Base-by-base conservation (phyloP, 1,139 yeast species). In the Candida sojae region DNA sequence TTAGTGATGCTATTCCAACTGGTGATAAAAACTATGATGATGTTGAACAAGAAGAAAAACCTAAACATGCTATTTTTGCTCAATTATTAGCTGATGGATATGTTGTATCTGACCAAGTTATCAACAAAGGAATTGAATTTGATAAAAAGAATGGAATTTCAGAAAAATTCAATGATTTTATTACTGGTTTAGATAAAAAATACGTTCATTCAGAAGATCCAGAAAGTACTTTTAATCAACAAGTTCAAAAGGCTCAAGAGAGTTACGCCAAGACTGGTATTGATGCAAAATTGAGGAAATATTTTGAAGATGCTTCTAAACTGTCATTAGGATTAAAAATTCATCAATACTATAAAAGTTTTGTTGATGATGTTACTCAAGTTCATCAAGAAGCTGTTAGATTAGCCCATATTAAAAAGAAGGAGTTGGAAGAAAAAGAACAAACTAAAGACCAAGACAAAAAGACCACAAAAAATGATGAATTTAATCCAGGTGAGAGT, bases 41-140 rank as follows among this genome's bases (percentile, higher is more conserved):
- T 57, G 79, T 86, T 49, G 70, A 75, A 3, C 96, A 88, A 65
- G 96, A 88, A 60, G 83, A 81, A 55, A 88, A 88, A 68, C 96
- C 96, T 48, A 86, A 86, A 61, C 70, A 84, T 52, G 83, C 90
- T 26, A 83, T 88, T 50, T 72, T 86, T 70, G 93, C 95, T 1
- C 93, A 88, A 66, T 79, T 86, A 57, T 73, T 88, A 54, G 78
- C 91, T 31, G 80, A 82, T 29, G 96, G 96, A 4, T 88, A 87
- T 63, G 77, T 75, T 26, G 64, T 88, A 39, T 77, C 86, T 44
- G 95, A 88, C 63, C 70, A 76, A 50, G 72, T 86, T 42, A 73
- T 87, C 47, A 77, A 80, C 48, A 78, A 78, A 60, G 83, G 87
- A 13, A 71, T 85, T 48, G 80, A 76, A 21, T 74, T 84, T 53